phyloP scores from a whole-genome alignment of 2,329 filamentous ascomycete genomes.

The Nigrospora sphaerica region DNA sequence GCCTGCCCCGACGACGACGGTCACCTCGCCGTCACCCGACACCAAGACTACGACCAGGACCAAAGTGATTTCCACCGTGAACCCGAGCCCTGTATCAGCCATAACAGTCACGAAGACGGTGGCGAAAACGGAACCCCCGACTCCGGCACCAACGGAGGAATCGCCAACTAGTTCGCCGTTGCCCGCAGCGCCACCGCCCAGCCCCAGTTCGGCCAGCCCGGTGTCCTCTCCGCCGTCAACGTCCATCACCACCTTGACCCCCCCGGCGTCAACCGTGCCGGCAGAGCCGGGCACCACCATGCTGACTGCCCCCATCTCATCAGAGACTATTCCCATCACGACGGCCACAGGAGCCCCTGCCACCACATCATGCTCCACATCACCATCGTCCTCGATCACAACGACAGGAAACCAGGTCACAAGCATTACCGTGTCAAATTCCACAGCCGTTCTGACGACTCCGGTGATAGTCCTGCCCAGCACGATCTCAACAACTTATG shows the following conservation, averaged over 20 bases:
- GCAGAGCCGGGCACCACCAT: not conserved
- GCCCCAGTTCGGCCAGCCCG: too few relatives aligned
- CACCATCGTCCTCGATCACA: not conserved
- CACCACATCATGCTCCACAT: not conserved
- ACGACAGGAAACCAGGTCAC: not conserved
- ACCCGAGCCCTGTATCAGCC: not conserved
- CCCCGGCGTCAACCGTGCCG: not conserved
- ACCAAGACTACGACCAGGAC: slow-evolving; percentile 6
- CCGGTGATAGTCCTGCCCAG: not conserved
- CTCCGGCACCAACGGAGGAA: not conserved
- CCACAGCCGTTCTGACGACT: not conserved
- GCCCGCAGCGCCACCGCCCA: too few relatives aligned
- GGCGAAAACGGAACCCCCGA: not conserved
- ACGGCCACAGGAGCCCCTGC: not conserved
- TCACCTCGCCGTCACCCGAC: slow-evolving; percentile 13
- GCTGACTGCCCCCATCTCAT: not conserved
- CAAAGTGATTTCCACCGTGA: not conserved
- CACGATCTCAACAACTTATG: slow-evolving; percentile 1
- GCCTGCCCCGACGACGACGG: slow-evolving; percentile 19
- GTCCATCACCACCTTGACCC: too few relatives aligned
- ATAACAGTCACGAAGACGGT: not conserved
- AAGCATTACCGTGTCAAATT: not conserved
- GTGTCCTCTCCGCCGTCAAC: too few relatives aligned
- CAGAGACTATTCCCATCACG: not conserved
- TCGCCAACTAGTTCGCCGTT: too few relatives aligned